Conservation (phyloP, 192 early-diverging fungal species). For the Entomortierella beljakovae region DNA sequence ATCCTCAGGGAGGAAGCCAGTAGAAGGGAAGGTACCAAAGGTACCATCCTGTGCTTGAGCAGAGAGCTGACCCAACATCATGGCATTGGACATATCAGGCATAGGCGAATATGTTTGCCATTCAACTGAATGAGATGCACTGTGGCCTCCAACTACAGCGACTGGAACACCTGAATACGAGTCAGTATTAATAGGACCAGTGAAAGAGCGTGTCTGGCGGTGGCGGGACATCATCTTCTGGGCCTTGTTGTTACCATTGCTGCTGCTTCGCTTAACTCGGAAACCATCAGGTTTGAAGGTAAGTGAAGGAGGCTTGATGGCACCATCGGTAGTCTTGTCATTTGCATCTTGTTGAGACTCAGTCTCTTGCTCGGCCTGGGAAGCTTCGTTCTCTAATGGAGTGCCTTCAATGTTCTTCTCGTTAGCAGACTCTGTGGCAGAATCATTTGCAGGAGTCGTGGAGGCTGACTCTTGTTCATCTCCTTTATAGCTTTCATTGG, state of each 20-base stretch:
- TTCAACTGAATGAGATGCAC: slow-evolving; percentile 7
- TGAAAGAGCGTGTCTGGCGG: slow-evolving; percentile 52
- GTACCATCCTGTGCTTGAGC: slow-evolving; percentile 7
- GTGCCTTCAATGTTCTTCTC: background rate
- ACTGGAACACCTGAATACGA: slow-evolving; percentile 24
- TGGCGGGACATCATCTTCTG: slow-evolving; percentile 30
- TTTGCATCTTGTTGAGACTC: slow-evolving; percentile 10
- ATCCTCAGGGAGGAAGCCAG: slow-evolving; percentile 29
- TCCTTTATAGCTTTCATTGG: slow-evolving; percentile 27
- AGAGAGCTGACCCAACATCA: slow-evolving; percentile 6
- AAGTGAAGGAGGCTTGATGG: background rate
- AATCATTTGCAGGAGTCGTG: background rate
- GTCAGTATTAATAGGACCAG: slow-evolving; percentile 37
- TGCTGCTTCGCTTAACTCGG: slow-evolving; percentile 48
- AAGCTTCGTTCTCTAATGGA: background rate
- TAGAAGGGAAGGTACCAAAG: slow-evolving; percentile 12
- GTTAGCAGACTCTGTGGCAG: background rate
- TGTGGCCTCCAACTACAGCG: background rate
- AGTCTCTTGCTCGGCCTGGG: slow-evolving; percentile 1
- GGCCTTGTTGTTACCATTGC: slow-evolving; percentile 39
- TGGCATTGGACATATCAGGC: slow-evolving; percentile 16
- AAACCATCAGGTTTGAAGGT: slow-evolving; percentile 11
- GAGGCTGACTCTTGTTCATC: slow-evolving; percentile 32
- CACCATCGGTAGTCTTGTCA: background rate
- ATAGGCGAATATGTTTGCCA: slow-evolving; percentile 19